Evolutionary conservation across 306 rosid genomes (phyloP).

Genomic region (Trifolium subterraneum): DNA sequence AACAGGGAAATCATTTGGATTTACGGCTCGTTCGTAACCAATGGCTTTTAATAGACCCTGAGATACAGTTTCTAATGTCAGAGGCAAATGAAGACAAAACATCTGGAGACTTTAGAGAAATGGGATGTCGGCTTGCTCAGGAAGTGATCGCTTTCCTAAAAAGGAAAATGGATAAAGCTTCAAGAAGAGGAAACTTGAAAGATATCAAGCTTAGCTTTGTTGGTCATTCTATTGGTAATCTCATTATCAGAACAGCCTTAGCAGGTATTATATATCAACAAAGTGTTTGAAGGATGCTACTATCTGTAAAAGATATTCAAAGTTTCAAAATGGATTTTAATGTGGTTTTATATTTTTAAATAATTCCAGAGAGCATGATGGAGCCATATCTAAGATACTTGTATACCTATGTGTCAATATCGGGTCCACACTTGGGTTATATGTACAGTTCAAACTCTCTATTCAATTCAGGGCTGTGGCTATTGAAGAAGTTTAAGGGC

Average conservation of each 20-base stretch:
- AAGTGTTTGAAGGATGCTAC: conserved; percentile 17
- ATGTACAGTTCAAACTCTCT: conserved; percentile 92
- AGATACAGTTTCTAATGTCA: conserved; percentile 90
- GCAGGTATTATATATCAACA: conserved; percentile 64
- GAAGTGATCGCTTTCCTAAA: conserved; percentile 82
- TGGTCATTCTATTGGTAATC: conserved; percentile 97
- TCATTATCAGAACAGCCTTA: conserved; percentile 86
- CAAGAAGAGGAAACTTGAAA: conserved; percentile 63
- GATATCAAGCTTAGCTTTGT: conserved; percentile 89
- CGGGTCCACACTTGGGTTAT: conserved; percentile 99
- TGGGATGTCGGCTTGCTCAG: conserved; percentile 92
- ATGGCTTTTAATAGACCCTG: conserved; percentile 96
- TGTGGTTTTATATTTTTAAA: conserved; percentile 3
- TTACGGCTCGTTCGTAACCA: conserved; percentile 92
- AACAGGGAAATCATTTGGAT: conserved; percentile 97
- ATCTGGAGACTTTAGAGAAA: conserved; percentile 90
- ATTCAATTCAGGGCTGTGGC: conserved; percentile 96
- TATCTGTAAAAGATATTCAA: conserved; percentile 27
- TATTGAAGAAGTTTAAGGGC: conserved; percentile 89
- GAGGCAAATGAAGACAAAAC: conserved; percentile 89
- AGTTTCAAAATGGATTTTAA: conserved; percentile 17
- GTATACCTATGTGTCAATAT: conserved; percentile 82
- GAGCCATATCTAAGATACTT: conserved; percentile 85
- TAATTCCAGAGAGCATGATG: conserved; percentile 86
- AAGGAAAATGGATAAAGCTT: conserved; percentile 82